Evolutionary conservation across 148 eudicot species (phyloP), one percentile per base, ranked within the genome.

Genomic region (Bassia scoparia): DNA sequence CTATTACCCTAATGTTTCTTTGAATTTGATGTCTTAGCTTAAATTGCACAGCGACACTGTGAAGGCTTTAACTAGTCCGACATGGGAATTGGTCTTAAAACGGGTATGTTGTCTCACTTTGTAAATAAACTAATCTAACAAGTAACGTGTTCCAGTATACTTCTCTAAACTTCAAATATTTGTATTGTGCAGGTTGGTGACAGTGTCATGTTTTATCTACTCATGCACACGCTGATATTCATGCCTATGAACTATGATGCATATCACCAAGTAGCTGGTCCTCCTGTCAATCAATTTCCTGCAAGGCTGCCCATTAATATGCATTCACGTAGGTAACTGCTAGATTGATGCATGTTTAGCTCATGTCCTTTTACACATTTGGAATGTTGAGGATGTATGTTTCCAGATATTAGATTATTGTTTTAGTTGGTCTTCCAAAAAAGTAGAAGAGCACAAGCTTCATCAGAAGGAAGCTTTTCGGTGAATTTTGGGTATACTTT

Each of bases 221-320:
- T 95, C 56, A 80, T 66, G 83, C 65, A 90, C 68, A 74, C 89
- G 49, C 81, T 80, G 71, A 84, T 95, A 64, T 95, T 95, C 83
- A 75, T 95, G 81, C 89, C 89, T 37, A 79, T 85, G 46, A 80
- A 77, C 59, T 79, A 46, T 46, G 81, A 81, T 58, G 84, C 84
- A 58, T 83, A 84, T 74, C 85, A 81, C 67, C 98, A 95, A 81
- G 90, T 91, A 64, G 65, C 94, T 29, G 98, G 98, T 60, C 75
- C 76, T 78, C 83, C 89, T 69, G 79, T 88, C 64, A 76, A 76
- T 74, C 78, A 69, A 53, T 75, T 78, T 49, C 75, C 76, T 81
- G 23, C 48, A 43, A 76, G 59, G 76, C 48, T 68, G 54, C 73
- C 80, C 20, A 43, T 68, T 58, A 83, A 53, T 60, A 38, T 29